A percentile compares a stretch with the other conserved stretches of the same genome.
phyloP scores from a whole-genome alignment of 257 asterid species.

The Voacanga thouarsii region DNA sequence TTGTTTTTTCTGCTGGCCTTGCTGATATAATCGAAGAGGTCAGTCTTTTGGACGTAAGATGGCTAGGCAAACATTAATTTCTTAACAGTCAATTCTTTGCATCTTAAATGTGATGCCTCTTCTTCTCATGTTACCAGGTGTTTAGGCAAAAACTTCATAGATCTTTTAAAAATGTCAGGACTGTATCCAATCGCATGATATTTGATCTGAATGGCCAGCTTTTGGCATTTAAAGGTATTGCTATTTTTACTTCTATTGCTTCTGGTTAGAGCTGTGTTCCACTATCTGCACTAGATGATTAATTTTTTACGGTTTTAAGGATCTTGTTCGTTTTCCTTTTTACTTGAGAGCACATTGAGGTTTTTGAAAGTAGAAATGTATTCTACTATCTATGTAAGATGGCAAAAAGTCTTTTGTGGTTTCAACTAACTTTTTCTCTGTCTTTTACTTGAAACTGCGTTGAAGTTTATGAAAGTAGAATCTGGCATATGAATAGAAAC shows the following conservation, averaged over 20 bases:
- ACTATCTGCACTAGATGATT: not conserved
- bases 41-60: constrained; percentile 27
- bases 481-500: not conserved
- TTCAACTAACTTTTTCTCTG: not conserved
- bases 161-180: constrained; percentile 72
- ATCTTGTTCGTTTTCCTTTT: not conserved
- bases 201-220: constrained; percentile 72
- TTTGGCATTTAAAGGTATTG: constrained; percentile 63
- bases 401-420: not conserved
- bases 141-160: constrained; percentile 80
- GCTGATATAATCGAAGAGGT: constrained; percentile 98
- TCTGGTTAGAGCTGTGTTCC: not conserved
- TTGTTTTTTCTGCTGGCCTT: constrained; percentile 93
- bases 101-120: constrained; percentile 27
- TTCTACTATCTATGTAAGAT: not conserved
- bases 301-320: not conserved
- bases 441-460: not conserved
- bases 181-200: constrained; percentile 89
- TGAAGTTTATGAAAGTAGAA: not conserved
- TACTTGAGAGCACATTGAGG: not conserved
- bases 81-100: constrained; percentile 12
- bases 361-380: not conserved
- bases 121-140: constrained; percentile 48
- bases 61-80: not conserved
- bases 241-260: not conserved